Evolutionary conservation across 768 basidiomycete genomes (phyloP), one percentile per base, ranked within the genome.

Genomic region (Lenzites betulinus): DNA sequence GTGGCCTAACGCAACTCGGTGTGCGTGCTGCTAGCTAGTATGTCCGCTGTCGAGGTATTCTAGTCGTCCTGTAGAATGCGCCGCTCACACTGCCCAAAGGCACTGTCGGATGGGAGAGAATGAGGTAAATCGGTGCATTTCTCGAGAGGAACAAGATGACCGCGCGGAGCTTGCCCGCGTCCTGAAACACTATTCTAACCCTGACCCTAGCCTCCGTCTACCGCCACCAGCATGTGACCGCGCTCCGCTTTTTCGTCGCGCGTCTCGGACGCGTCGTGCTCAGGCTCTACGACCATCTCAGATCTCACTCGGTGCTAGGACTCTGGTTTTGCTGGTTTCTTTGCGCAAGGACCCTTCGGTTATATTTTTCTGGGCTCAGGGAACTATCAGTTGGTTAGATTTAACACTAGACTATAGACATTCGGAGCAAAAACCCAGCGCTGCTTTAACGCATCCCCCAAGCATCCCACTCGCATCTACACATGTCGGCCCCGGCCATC

Each of bases 151-250:
- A 15, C 51, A 25, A 11, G 8, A 25, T 20, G 23, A 47, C 39
- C 39, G 41, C 26, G 41, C 38, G 12, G 13, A 30, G 44, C 38
- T 33, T 52, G 44, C 28, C 42, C 18, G 41, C 36, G n/a, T 36
- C 46, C n/a, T 36, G 49, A 44, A 51, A 50, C 50, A 51, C 56
- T 48, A 36, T 57, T 42, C 36, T 39, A 28, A 54, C 56, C 56
- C 46, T 58, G 58, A 58, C 61, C 61, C 48, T 53, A 54, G 38
- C 39, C 39, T 28, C 48, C 35, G 7, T 25, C 4, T 4, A 28
- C 26, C 6, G 11, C 47, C 15, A 22, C 46, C 26, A 11, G 1
- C 61, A 63, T 58, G 61, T 63, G 61, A 63, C 47, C 61, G 55
- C 55, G 60, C 20, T 48, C 38, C 18, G n/a, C 22, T 51, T 22